Percentiles rank a stretch among this genome's conserved stretches.
Evolutionary conservation across 805 yeast species (phyloP).

Genomic region (Sugiyamaella mastotermitis): DNA sequence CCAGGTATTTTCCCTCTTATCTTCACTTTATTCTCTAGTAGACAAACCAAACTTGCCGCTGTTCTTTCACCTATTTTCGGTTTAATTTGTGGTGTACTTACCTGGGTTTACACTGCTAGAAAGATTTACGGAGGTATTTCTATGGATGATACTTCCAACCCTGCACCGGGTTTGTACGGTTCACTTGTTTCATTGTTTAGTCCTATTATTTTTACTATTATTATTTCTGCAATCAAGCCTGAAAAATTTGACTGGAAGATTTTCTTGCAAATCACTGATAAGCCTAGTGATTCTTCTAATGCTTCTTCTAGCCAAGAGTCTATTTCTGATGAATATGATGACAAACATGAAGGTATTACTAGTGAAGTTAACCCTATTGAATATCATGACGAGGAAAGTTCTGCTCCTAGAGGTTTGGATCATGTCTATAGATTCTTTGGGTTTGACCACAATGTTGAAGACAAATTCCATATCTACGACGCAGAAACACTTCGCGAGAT

Average conservation of each 20-base stretch:
- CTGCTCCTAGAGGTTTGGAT: constrained; percentile 5
- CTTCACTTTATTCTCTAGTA: constrained; percentile 52
- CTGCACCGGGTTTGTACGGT: constrained; percentile 21
- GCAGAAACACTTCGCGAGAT: constrained; percentile 10
- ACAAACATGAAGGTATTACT: constrained; percentile 34
- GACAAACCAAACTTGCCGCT: constrained; percentile 10
- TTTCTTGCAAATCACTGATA: constrained; percentile 8
- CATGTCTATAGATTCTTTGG: constrained; percentile 4
- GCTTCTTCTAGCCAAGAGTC: background rate
- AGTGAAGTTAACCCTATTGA: background rate
- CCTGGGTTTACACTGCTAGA: constrained; percentile 24
- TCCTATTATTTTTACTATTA: constrained; percentile 19
- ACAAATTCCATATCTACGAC: constrained; percentile 12
- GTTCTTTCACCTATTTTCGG: constrained; percentile 13
- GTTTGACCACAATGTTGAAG: background rate
- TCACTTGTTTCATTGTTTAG: constrained; percentile 26
- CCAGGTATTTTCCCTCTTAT: constrained; percentile 36
- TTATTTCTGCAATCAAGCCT: constrained; percentile 33
- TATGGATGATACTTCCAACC: constrained; percentile 22
- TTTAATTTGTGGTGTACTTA: constrained; percentile 8
- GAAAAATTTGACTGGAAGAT: constrained; percentile 34
- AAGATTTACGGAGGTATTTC: constrained; percentile 23
- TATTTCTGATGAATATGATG: background rate
- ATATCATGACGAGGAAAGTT: background rate
- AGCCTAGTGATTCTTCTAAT: constrained; percentile 4